These are phyloP conservation scores for Fraxinus anomala DNA, from an alignment of 257 asterid genomes.

Conservation along the genomic window DNA sequence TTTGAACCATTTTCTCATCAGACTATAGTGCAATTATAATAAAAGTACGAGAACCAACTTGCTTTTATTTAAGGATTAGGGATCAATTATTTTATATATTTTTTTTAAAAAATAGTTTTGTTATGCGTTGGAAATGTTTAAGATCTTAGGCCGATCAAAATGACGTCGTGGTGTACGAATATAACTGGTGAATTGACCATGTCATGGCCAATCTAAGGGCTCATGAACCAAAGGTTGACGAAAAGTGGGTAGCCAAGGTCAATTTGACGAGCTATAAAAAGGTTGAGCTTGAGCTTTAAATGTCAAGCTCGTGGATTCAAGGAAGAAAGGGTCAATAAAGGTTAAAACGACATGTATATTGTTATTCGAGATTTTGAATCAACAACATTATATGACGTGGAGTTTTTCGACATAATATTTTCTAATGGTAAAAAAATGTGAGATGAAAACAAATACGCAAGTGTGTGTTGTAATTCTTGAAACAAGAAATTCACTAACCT, in stretches of 20 bases:
- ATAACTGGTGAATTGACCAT: background rate
- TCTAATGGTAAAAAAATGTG: too few species aligned
- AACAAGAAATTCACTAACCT: constrained; percentile 36
- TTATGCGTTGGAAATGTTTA: too few species aligned
- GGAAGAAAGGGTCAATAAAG: background rate
- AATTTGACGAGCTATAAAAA: too few species aligned
- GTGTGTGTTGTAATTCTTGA: background rate
- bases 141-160: background rate
- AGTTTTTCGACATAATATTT: too few species aligned
- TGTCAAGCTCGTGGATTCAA: background rate
- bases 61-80: too few species aligned
- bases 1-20: too few species aligned
- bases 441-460: background rate
- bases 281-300: background rate
- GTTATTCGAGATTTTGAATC: too few species aligned
- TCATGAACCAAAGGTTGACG: background rate
- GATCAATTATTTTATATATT: too few species aligned
- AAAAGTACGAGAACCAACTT: background rate
- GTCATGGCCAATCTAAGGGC: background rate
- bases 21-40: background rate
- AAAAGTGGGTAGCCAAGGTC: background rate
- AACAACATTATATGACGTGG: too few species aligned
- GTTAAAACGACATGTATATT: too few species aligned
- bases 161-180: background rate
- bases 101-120: too few species aligned